Evolutionary conservation across 768 basidiomycete genomes (phyloP).

Genomic region (Pisolithus tinctorius): DNA sequence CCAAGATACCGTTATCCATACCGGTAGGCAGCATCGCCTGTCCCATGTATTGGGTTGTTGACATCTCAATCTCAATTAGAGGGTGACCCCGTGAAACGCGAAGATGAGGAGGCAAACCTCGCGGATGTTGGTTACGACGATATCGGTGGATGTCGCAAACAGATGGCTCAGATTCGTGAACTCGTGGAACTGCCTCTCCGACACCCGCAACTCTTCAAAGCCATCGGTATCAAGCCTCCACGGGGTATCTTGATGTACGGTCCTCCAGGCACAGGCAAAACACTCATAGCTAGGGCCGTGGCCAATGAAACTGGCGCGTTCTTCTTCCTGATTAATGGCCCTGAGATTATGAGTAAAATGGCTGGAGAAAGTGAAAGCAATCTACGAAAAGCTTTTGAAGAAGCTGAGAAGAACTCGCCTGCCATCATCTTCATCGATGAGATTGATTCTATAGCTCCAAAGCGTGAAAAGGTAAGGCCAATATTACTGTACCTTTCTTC

Average conservation of each 20-base stretch:
- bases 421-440: slow-evolving; percentile 99
- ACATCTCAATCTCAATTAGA: slow-evolving; percentile 38
- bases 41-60: not conserved
- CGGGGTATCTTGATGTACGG: slow-evolving; percentile 98
- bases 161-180: slow-evolving; percentile 99
- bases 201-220: slow-evolving; percentile 99
- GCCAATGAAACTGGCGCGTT: slow-evolving; percentile 99
- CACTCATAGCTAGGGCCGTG: slow-evolving; percentile 98
- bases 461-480: slow-evolving; percentile 87
- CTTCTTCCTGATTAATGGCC: slow-evolving; percentile 99
- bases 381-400: slow-evolving; percentile 96
- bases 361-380: slow-evolving; percentile 98
- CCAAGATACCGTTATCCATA: slow-evolving; percentile 97
- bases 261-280: slow-evolving; percentile 99
- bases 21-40: slow-evolving; percentile 36
- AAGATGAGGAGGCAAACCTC: slow-evolving; percentile 96
- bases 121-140: slow-evolving; percentile 98
- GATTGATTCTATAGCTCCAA: slow-evolving; percentile 98
- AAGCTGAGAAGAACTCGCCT: slow-evolving; percentile 99
- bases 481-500: not conserved
- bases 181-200: slow-evolving; percentile 96
- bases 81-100: slow-evolving; percentile 97
- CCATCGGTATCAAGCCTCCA: slow-evolving; percentile 99
- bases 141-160: slow-evolving; percentile 98
- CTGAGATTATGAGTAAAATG: slow-evolving; percentile 99